Evolutionary conservation across 2,329 filamentous ascomycete species (phyloP).

Genomic region (Fusarium austroafricanum): DNA sequence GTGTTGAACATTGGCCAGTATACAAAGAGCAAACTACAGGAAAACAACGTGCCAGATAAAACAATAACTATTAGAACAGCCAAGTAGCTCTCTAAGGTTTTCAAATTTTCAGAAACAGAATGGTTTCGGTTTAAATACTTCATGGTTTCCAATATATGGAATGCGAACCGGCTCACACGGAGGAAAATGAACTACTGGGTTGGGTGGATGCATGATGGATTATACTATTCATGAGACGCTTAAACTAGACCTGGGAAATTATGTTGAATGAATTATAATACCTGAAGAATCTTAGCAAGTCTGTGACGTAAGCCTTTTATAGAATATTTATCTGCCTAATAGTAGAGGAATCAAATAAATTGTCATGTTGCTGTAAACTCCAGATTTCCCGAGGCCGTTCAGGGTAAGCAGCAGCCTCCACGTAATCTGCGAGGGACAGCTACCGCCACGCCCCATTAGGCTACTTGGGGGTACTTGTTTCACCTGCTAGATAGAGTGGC

Average conservation of each 20-base stretch:
- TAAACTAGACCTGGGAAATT: background rate
- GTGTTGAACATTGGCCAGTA: too few relatives aligned
- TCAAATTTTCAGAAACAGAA: too few relatives aligned
- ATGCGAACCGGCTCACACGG: background rate
- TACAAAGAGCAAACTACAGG: too few relatives aligned
- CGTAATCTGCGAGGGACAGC: constrained; percentile 35
- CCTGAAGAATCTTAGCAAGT: background rate
- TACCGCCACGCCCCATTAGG: constrained; percentile 6
- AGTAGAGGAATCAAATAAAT: background rate
- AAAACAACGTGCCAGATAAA: too few relatives aligned
- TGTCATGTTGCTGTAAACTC: background rate
- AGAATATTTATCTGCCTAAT: background rate
- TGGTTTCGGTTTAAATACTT: too few relatives aligned
- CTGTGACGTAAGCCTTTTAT: background rate
- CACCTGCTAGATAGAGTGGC: accelerated
- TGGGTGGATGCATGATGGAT: constrained; percentile 9
- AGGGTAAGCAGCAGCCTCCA: constrained; percentile 34
- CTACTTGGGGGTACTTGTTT: constrained; percentile 8
- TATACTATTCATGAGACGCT: background rate
- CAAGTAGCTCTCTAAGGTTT: too few relatives aligned
- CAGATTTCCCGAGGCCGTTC: background rate
- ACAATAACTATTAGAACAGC: too few relatives aligned
- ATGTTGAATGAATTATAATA: too few relatives aligned
- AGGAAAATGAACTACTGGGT: background rate
- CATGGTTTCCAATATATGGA: background rate